Evolutionary conservation across 139 green algal species (phyloP).

Genomic region (Chlamydomonas incerta): DNA sequence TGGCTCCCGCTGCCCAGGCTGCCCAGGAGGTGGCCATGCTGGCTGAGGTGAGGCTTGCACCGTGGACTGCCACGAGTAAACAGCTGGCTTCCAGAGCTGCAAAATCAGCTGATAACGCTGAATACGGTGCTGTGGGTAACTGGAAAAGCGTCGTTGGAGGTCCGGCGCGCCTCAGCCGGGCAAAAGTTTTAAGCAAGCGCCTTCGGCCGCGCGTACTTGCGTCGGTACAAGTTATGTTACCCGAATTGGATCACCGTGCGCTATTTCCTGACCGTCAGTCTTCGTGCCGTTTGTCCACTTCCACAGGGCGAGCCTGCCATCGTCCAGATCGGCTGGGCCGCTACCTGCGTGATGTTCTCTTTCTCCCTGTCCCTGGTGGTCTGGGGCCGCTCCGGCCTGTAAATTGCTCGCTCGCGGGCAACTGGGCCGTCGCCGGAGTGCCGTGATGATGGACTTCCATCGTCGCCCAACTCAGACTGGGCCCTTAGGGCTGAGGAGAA

Average conservation of each 20-base stretch:
- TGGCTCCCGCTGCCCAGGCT: slow-evolving; percentile 83
- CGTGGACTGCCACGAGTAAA: too few relatives aligned
- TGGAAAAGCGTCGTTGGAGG: too few relatives aligned
- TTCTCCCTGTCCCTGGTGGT: slow-evolving; percentile 93
- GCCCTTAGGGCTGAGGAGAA: too few relatives aligned
- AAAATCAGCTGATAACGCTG: too few relatives aligned
- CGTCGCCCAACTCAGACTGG: not conserved
- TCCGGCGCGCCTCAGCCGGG: too few relatives aligned
- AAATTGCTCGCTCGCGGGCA: slow-evolving; percentile 38
- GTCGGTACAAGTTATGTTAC: too few relatives aligned
- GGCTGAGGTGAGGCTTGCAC: slow-evolving; percentile 73
- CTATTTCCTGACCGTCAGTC: too few relatives aligned
- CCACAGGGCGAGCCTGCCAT: slow-evolving; percentile 85
- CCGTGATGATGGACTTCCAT: not conserved
- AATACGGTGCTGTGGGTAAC: too few relatives aligned
- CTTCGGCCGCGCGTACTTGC: too few relatives aligned
- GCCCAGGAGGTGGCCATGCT: slow-evolving; percentile 83
- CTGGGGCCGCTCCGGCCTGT: slow-evolving; percentile 91
- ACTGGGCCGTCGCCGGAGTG: not conserved
- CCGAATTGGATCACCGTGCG: too few relatives aligned
- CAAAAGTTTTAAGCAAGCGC: too few relatives aligned
- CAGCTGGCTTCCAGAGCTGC: too few relatives aligned
- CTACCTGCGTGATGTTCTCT: slow-evolving; percentile 87
- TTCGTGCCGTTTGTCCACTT: not conserved
- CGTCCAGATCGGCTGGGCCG: slow-evolving; percentile 89